Evolutionary conservation across 1,139 yeast species (phyloP).

Genomic region (Geotrichum histeridarum): DNA sequence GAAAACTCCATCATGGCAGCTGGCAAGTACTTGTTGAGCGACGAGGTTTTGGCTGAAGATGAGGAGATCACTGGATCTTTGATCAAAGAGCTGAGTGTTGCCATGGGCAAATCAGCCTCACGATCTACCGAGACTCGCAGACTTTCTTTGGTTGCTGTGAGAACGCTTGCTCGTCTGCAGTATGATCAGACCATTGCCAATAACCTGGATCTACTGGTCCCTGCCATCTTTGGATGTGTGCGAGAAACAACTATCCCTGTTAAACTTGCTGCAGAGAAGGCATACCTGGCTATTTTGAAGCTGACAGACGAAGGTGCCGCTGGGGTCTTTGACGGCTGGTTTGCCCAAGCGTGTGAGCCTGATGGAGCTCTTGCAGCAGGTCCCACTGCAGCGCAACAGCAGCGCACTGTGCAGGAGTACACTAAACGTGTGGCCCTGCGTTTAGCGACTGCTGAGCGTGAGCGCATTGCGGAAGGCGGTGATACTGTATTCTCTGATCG

Average conservation of each 20-base stretch:
- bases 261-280: conserved; percentile 91
- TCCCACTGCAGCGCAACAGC: conserved; percentile 39
- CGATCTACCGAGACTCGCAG: conserved; percentile 77
- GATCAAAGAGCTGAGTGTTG: conserved; percentile 47
- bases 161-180: conserved; percentile 68
- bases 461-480: conserved; percentile 84
- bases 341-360: conserved; percentile 27
- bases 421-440: conserved; percentile 82
- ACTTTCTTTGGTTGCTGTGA: conserved; percentile 64
- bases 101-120: conserved; percentile 51
- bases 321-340: conserved; percentile 59
- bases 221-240: conserved; percentile 74
- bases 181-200: conserved; percentile 48
- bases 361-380: conserved; percentile 20
- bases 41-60: conserved; percentile 22
- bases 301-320: conserved; percentile 67
- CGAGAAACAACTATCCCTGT: conserved; percentile 85
- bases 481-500: conserved; percentile 82
- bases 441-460: conserved; percentile 79
- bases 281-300: conserved; percentile 66
- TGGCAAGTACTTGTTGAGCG: conserved; percentile 64
- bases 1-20: conserved; percentile 80
- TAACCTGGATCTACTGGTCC: conserved; percentile 55
- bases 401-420: conserved; percentile 79
- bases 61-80: conserved; percentile 34